These are phyloP conservation scores for Rostrohypoxylon terebratum DNA, from an alignment of 495 filamentous ascomycete species.

Conservation along the genomic window DNA sequence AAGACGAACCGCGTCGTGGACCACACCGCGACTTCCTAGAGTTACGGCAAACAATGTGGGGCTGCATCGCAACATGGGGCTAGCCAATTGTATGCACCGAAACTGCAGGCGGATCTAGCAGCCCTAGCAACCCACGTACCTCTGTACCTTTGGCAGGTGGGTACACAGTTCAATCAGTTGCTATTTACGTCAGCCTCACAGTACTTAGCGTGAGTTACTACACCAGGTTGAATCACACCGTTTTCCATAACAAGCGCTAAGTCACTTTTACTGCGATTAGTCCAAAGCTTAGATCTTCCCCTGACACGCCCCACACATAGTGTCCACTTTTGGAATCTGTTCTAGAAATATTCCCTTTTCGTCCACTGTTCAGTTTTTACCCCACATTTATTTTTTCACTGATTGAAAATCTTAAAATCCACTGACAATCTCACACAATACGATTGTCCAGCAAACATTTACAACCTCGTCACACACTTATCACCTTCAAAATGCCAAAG, in stretches of 20 bases:
- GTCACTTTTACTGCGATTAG: constrained; percentile 2
- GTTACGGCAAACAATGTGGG: constrained; percentile 10
- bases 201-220: not conserved
- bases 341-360: constrained; percentile 23
- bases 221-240: not conserved
- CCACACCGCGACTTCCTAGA: constrained; percentile 40
- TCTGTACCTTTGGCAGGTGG: not conserved
- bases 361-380: constrained; percentile 8
- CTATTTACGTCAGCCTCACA: not conserved
- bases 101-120: not conserved
- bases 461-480: constrained; percentile 17
- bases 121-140: not conserved
- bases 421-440: constrained; percentile 4
- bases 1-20: constrained; percentile 40
- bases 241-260: not conserved
- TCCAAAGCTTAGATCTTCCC: not conserved
- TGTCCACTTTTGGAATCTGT: constrained; percentile 7
- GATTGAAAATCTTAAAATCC: constrained; percentile 23
- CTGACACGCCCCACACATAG: not conserved
- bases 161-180: not conserved
- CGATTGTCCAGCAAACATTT: not conserved
- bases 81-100: constrained; percentile 24
- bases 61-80: constrained; percentile 19
- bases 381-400: constrained; percentile 40
- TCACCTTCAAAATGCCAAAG: constrained; percentile 72